These are phyloP conservation scores for Colletotrichum lindemuthianum DNA, from an alignment of 2,329 filamentous ascomycete species.

Conservation along the genomic window DNA sequence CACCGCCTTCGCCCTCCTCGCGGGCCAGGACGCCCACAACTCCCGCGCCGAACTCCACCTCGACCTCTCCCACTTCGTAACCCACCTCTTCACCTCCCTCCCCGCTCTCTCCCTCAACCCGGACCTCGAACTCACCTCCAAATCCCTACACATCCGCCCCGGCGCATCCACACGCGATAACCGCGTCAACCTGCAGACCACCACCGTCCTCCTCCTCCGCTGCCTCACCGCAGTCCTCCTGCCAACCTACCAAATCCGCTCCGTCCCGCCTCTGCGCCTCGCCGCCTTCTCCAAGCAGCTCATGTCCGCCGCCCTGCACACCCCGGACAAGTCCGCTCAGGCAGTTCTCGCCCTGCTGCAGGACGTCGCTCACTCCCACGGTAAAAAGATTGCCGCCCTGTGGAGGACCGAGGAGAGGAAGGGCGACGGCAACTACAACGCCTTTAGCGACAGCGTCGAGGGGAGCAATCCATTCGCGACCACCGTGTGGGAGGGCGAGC, in stretches of 20 bases:
- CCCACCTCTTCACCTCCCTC: slow-evolving; percentile 89
- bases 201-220: slow-evolving; percentile 89
- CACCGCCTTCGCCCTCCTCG: slow-evolving; percentile 94
- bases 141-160: slow-evolving; percentile 71
- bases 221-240: slow-evolving; percentile 85
- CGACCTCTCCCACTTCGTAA: slow-evolving; percentile 94
- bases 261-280: slow-evolving; percentile 83
- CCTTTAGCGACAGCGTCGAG: slow-evolving; percentile 78
- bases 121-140: slow-evolving; percentile 84
- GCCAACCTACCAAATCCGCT: slow-evolving; percentile 76
- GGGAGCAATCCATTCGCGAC: slow-evolving; percentile 89
- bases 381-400: slow-evolving; percentile 81
- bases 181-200: slow-evolving; percentile 89
- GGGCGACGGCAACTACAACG: slow-evolving; percentile 87
- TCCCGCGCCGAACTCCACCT: slow-evolving; percentile 84
- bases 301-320: slow-evolving; percentile 80
- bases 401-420: slow-evolving; percentile 96
- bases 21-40: slow-evolving; percentile 91
- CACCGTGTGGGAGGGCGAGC: slow-evolving; percentile 93
- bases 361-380: slow-evolving; percentile 83
- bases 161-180: slow-evolving; percentile 49
- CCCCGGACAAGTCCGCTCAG: slow-evolving; percentile 89
- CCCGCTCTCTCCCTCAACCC: slow-evolving; percentile 81
- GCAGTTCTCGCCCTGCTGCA: slow-evolving; percentile 82
- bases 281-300: slow-evolving; percentile 94